phyloP scores from a whole-genome alignment of 352 stramenopile genomes.

The Globisporangium spinosum region DNA sequence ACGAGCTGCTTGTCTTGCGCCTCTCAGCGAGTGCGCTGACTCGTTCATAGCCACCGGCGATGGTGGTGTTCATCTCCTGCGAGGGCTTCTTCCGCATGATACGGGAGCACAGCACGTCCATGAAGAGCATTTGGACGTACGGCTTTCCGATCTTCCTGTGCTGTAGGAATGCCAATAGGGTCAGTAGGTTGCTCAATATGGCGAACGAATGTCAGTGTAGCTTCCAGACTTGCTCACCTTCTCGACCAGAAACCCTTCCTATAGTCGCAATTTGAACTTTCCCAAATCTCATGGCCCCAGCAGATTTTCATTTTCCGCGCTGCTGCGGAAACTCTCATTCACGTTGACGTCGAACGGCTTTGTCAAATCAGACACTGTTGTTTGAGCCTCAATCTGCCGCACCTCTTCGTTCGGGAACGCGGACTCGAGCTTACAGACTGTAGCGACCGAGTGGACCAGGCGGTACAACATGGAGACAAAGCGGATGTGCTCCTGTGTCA shows the following conservation, averaged over 20 bases:
- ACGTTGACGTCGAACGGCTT: neutral
- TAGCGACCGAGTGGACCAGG: conserved; percentile 1
- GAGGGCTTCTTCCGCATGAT: conserved; percentile 42
- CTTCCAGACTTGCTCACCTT: conserved; percentile 25
- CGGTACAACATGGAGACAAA: conserved; percentile 7
- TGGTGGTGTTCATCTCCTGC: neutral
- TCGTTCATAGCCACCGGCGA: conserved; percentile 7
- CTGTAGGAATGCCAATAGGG: conserved; percentile 13
- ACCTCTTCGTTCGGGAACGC: neutral
- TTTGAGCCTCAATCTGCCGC: neutral
- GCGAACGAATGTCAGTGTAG: neutral
- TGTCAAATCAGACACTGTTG: neutral
- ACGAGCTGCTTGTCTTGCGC: conserved; percentile 15
- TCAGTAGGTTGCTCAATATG: too few relatives aligned
- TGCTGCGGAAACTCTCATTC: conserved; percentile 10
- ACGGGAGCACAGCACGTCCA: conserved; percentile 27
- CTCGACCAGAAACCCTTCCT: conserved; percentile 36
- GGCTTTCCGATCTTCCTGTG: conserved; percentile 38
- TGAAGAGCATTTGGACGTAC: conserved; percentile 36
- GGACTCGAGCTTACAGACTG: neutral
- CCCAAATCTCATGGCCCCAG: conserved; percentile 16
- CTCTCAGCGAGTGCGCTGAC: neutral
- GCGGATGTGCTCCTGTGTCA: conserved; percentile 4
- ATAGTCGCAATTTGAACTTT: conserved; percentile 37
- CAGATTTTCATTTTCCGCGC: conserved; percentile 18